Conservation (phyloP, 768 basidiomycete species). For the Rossbeevera mucosa region DNA sequence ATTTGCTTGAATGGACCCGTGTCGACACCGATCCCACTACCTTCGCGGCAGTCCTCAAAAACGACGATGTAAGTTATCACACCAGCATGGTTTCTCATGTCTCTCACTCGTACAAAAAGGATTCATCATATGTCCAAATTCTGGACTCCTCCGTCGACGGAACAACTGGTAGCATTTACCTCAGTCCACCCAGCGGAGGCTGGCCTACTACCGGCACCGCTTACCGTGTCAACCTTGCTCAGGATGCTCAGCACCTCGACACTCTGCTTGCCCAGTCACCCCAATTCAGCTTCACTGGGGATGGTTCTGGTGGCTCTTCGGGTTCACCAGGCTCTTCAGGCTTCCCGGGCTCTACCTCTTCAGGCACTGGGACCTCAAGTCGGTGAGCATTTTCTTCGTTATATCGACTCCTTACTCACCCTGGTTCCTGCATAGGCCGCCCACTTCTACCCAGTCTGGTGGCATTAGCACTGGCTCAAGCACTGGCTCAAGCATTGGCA, state of each 20-base stretch:
- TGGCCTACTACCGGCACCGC: slow-evolving; percentile 56
- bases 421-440: slow-evolving; percentile 6
- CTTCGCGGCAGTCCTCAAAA: slow-evolving; percentile 67
- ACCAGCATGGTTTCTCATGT: not conserved
- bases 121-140: slow-evolving; percentile 39
- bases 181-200: slow-evolving; percentile 56
- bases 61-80: slow-evolving; percentile 41
- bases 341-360: slow-evolving; percentile 9
- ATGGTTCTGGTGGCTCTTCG: slow-evolving; percentile 16
- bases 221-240: slow-evolving; percentile 73
- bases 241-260: slow-evolving; percentile 40
- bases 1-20: slow-evolving; percentile 54
- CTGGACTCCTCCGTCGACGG: slow-evolving; percentile 56
- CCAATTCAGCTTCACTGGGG: slow-evolving; percentile 48
- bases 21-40: slow-evolving; percentile 63
- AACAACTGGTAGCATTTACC: slow-evolving; percentile 32
- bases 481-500: slow-evolving; percentile 24
- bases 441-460: slow-evolving; percentile 12
- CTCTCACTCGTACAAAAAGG: slow-evolving; percentile 19
- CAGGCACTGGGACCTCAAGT: slow-evolving; percentile 7
- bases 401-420: not conserved
- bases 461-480: slow-evolving; percentile 24
- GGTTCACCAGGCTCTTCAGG: slow-evolving; percentile 7
- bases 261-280: slow-evolving; percentile 68
- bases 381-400: not conserved